Base-by-base conservation (phyloP, 225 moss, liverwort and hornwort species). In the Pleurozium schreberi region DNA sequence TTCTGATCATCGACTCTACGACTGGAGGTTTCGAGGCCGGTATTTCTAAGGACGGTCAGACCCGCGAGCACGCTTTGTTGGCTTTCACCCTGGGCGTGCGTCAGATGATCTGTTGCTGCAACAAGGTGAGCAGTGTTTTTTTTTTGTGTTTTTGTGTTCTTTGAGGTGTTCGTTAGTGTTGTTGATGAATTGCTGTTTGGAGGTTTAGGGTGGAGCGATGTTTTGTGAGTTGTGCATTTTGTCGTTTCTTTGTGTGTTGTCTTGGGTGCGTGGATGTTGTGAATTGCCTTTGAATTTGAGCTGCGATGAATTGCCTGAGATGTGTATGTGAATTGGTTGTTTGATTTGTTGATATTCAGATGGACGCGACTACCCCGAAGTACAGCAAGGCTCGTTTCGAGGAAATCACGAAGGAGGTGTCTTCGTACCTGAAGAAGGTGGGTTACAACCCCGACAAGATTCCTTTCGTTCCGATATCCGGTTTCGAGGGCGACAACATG, bases 301-400 rank as follows among this genome's bases (percentile, higher is more conserved):
- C n/a, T n/a, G n/a, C n/a, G n/a, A 1, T 55, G n/a, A n/a, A 17
- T 78, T 57, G 25, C 0, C 0, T 25, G 77, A 3, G 76, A 13
- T 76, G 12, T 33, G 6, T 16, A 7, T 3, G 0, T n/a, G 57
- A 78, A 57, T 18, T 40, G 40, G 0, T 58, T 1, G 7, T 7
- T 19, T 31, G 22, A 6, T 12, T 3, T 14, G 4, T 53, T 1
- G 62, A 17, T 16, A n/a, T 65, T 43, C 60, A 96, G 95, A 96
- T 97, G 96, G 96, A 97, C 84, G 96, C 96, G 34, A 97, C 96
- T 0, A 97, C 96, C 17, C 96, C 96, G 12, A 97, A 97, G 92
- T 97, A 97, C 81, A 92, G 90, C 90, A 92, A 93, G 94, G 84
- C 84, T 9, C 92, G 94, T 26, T 94, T 90, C 85, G 93, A 94